phyloP scores from a whole-genome alignment of 306 rosid species.

The Geum urbanum region DNA sequence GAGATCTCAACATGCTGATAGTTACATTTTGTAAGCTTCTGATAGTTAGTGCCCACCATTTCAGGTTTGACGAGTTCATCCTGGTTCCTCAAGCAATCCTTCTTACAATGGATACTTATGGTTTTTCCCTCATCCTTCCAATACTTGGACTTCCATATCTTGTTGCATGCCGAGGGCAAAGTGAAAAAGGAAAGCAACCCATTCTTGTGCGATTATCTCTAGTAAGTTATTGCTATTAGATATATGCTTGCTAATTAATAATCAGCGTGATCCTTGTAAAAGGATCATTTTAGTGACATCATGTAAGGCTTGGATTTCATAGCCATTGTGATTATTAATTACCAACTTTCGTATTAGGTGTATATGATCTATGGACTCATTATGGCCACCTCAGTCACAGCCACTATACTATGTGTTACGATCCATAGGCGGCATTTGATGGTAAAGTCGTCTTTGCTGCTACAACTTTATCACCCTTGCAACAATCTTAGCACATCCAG shows the following conservation, averaged over 20 bases:
- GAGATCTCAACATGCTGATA: background rate
- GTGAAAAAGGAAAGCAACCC: slow-evolving; percentile 33
- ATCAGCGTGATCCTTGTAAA: background rate
- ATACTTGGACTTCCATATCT: slow-evolving; percentile 75
- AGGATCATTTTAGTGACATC: slow-evolving; percentile 16
- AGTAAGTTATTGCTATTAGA: slow-evolving; percentile 39
- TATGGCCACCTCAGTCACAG: slow-evolving; percentile 56
- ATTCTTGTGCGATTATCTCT: slow-evolving; percentile 54
- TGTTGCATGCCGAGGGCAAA: slow-evolving; percentile 39
- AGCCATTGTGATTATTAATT: background rate
- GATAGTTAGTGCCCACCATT: slow-evolving; percentile 7
- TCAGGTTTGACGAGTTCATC: slow-evolving; percentile 89
- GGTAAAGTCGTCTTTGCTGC: slow-evolving; percentile 40
- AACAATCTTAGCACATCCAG: background rate
- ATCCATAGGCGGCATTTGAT: slow-evolving; percentile 94
- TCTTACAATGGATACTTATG: slow-evolving; percentile 78
- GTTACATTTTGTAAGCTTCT: background rate
- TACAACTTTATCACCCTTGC: background rate
- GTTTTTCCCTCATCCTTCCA: slow-evolving; percentile 89
- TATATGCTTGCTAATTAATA: background rate
- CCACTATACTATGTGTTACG: slow-evolving; percentile 71
- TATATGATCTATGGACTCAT: slow-evolving; percentile 71
- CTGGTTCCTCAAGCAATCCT: slow-evolving; percentile 86
- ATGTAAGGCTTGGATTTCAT: slow-evolving; percentile 21
- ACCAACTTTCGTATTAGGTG: slow-evolving; percentile 48